phyloP scores from a whole-genome alignment of 345 rosid genomes.

The Alliaria petiolata region DNA sequence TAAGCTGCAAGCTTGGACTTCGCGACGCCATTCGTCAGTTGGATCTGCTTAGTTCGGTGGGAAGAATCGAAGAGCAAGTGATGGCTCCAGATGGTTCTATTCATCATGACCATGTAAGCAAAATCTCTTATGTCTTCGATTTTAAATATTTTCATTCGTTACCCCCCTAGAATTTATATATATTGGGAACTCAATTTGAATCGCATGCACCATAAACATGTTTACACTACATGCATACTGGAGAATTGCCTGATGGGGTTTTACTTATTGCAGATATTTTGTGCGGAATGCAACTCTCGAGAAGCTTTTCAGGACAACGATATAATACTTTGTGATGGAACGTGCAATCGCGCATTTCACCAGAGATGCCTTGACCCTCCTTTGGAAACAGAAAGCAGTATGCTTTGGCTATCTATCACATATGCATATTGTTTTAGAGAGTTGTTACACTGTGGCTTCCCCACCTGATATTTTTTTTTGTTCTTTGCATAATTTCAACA shows the following conservation, averaged over 20 bases:
- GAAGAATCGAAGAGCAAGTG: constrained; percentile 75
- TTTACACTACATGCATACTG: background rate
- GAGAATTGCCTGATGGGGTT: constrained; percentile 9
- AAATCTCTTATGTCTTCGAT: background rate
- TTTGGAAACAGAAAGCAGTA: constrained; percentile 81
- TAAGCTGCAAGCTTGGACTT: constrained; percentile 88
- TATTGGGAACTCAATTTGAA: background rate
- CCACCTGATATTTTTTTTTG: background rate
- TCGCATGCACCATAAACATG: background rate
- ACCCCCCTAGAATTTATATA: no score
- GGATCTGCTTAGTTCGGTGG: constrained; percentile 76
- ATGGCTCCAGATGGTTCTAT: constrained; percentile 96
- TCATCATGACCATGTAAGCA: constrained; percentile 84
- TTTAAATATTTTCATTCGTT: background rate
- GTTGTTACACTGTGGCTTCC: background rate
- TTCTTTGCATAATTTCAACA: constrained; percentile 33
- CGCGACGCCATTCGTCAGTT: constrained; percentile 83
- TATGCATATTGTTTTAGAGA: background rate
- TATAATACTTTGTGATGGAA: constrained; percentile 93
- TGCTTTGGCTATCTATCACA: constrained; percentile 23
- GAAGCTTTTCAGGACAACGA: constrained; percentile 92
- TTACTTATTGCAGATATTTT: constrained; percentile 61
- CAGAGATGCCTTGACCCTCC: constrained; percentile 95
- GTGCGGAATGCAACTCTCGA: constrained; percentile 82
- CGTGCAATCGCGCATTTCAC: constrained; percentile 90